phyloP scores from a whole-genome alignment of 2,329 filamentous ascomycete species.

The Acrocalymma vagum region DNA sequence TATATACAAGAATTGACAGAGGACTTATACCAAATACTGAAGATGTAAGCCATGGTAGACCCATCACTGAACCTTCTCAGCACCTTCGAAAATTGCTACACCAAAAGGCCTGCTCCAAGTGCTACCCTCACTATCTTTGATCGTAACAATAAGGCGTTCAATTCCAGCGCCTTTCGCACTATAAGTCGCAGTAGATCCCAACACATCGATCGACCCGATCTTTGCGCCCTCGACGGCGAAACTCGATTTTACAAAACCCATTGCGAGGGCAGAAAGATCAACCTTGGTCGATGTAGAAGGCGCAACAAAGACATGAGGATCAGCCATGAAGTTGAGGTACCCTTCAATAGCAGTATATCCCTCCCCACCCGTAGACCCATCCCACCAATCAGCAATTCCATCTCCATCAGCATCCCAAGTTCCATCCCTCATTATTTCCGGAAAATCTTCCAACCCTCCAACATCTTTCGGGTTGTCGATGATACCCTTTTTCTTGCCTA shows the following conservation, averaged over 20 bases:
- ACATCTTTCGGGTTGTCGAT: slow-evolving; percentile 45
- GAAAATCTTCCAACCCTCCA: slow-evolving; percentile 45
- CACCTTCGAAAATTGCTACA: slow-evolving; percentile 20
- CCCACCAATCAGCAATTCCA: slow-evolving; percentile 49
- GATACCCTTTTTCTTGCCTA: slow-evolving; percentile 38
- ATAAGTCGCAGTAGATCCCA: slow-evolving; percentile 15
- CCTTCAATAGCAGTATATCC: slow-evolving; percentile 44
- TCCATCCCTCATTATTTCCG: slow-evolving; percentile 25
- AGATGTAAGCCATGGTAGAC: too few relatives aligned
- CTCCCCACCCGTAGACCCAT: slow-evolving; percentile 40
- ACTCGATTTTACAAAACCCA: slow-evolving; percentile 18
- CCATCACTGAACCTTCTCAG: too few relatives aligned
- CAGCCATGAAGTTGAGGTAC: slow-evolving; percentile 48
- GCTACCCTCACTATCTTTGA: slow-evolving; percentile 20
- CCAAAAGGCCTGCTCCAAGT: slow-evolving; percentile 16
- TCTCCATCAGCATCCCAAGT: slow-evolving; percentile 45
- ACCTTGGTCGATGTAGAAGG: slow-evolving; percentile 30
- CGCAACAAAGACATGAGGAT: slow-evolving; percentile 41
- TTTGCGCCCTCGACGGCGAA: slow-evolving; percentile 17
- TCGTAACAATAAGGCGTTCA: slow-evolving; percentile 11
- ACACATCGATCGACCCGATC: slow-evolving; percentile 10
- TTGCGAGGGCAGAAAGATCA: slow-evolving; percentile 29
- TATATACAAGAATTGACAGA: too few relatives aligned
- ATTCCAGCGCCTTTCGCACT: slow-evolving; percentile 12
- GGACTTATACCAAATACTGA: too few relatives aligned